Evolutionary conservation across 331 rosid species (phyloP), one percentile per base, ranked within the genome.

Genomic region (Cydonia oblonga): DNA sequence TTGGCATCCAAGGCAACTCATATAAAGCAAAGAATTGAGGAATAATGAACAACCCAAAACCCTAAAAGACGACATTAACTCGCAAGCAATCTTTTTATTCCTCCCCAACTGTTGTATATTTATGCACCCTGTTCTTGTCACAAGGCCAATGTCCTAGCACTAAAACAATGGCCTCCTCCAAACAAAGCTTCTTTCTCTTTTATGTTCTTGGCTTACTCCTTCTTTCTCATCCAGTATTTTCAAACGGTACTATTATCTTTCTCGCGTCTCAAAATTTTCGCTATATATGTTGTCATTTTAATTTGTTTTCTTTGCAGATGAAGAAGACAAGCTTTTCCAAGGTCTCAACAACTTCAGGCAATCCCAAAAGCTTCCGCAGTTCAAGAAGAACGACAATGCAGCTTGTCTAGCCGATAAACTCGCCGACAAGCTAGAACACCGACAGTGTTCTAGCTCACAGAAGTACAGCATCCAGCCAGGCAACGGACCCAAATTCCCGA

Each of bases 291-390:
- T 35, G 40, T 16, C 9, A 6, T 46, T 18, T 44, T 46, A 46
- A 46, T 46, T 46, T 6, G 53, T 19, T 26, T 20, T 22, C 5
- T 9, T 11, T 29, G 52, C 74, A 59, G 74, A 76, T 0, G 73
- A 76, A 3, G 74, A 76, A 68, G 64, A 74, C 2, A 73, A 84
- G 59, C 74, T 87, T 38, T 78, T 87, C 19, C 68, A 75, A 12
- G 80, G 68, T 30, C 69, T 87, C 14, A 87, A 85, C 83, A 38
- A 1, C 3, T 87, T 76, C 82, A 83, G 89, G 75, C 60, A 71
- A 53, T 16, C 70, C 2, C 18, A 49, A 14, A 81, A 79, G 64
- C 84, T 87, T 64, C 63, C 80, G 0, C 7, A 14, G 9, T 72
- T 87, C 1, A 19, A 32, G 12, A 44, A 58, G 69, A 33, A 13